phyloP scores from a whole-genome alignment of 2,329 filamentous ascomycete genomes.

The Paraconiothyrium brasiliense region DNA sequence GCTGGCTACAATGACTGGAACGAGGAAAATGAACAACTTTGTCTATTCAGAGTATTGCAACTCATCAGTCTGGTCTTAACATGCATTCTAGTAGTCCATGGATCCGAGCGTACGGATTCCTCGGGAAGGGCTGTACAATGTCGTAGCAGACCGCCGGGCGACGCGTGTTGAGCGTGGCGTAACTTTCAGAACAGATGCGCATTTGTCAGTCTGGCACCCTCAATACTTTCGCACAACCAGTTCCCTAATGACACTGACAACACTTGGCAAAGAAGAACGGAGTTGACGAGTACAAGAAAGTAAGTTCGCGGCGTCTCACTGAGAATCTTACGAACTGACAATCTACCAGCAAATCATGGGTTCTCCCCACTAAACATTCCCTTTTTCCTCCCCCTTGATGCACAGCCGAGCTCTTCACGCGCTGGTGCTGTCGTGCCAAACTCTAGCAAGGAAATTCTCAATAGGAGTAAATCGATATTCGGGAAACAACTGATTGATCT shows the following conservation, averaged over 20 bases:
- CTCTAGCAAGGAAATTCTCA: slow-evolving; percentile 49
- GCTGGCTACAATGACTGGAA: neutral
- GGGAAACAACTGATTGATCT: slow-evolving; percentile 54
- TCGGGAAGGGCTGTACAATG: neutral
- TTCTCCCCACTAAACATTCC: too few relatives aligned
- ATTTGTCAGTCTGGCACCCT: neutral
- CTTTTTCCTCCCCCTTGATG: too few relatives aligned
- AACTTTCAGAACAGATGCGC: slow-evolving; percentile 2
- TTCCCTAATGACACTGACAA: too few relatives aligned
- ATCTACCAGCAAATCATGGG: too few relatives aligned
- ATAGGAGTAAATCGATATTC: slow-evolving; percentile 52
- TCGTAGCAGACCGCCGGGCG: neutral
- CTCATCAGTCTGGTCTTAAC: neutral
- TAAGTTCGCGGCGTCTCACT: too few relatives aligned
- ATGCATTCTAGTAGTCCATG: neutral
- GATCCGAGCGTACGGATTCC: neutral
- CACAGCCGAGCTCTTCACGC: too few relatives aligned
- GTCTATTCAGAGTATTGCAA: neutral
- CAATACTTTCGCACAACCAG: neutral
- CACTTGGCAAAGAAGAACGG: too few relatives aligned
- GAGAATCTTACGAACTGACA: too few relatives aligned
- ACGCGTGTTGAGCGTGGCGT: neutral
- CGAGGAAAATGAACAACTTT: neutral
- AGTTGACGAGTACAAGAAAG: too few relatives aligned
- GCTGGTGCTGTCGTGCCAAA: slow-evolving; percentile 38